phyloP scores from a whole-genome alignment of 148 eudicot genomes.

The Arctostaphylos glauca region DNA sequence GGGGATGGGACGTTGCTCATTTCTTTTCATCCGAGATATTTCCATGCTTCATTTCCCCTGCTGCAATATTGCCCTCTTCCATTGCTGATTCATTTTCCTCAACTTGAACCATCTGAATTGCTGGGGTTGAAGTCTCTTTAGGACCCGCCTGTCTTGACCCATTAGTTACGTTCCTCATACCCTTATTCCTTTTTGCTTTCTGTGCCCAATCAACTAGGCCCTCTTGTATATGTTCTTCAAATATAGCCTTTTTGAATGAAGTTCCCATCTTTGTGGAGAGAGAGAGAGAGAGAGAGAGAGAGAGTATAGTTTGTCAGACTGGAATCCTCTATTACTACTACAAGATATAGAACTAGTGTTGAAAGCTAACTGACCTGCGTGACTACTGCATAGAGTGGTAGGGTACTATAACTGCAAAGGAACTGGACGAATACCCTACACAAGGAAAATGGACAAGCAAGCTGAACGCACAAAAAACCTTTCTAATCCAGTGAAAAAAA shows the following conservation, averaged over 20 bases:
- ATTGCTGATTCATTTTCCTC: background rate
- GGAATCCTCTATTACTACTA: background rate
- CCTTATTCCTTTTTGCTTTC: slow-evolving; percentile 22
- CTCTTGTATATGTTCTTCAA: slow-evolving; percentile 25
- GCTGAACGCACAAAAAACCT: background rate
- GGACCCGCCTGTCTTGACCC: background rate
- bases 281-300: background rate
- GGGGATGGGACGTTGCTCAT: background rate
- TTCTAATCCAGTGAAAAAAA: background rate
- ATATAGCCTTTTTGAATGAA: slow-evolving; percentile 28
- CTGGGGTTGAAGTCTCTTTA: background rate
- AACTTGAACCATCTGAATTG: background rate
- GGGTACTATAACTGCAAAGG: slow-evolving; percentile 7
- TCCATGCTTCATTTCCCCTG: background rate
- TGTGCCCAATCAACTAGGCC: slow-evolving; percentile 26
- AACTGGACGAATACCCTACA: slow-evolving; percentile 4
- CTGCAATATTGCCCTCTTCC: background rate
- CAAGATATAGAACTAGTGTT: background rate
- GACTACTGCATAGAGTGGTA: slow-evolving; percentile 5
- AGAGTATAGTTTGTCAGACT: background rate
- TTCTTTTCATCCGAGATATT: background rate
- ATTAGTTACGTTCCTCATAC: background rate
- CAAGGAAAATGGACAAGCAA: background rate
- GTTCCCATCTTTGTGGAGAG: slow-evolving; percentile 28
- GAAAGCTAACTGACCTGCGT: background rate